Base-by-base conservation (phyloP, 163 green algal species). In the Scenedesmus sp. region DNA sequence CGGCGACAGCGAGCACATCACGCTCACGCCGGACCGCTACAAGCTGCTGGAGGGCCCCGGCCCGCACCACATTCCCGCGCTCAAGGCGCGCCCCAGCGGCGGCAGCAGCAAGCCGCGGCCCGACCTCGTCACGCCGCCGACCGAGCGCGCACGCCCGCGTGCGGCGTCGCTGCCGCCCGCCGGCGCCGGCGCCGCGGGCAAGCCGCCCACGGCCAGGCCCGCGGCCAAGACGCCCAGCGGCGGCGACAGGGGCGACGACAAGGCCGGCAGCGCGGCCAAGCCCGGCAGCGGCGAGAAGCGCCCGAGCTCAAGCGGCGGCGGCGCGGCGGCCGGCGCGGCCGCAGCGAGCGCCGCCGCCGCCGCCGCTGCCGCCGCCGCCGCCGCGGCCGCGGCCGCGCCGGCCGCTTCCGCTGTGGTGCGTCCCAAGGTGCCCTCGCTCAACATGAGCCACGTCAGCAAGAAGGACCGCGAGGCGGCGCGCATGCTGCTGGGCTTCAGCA, bases 381-480 rank as follows among this genome's bases (percentile, higher is more conserved):
- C 39, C 7, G 7, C 39, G 7, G 39, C 6, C 7, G 7, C 39
- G 39, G 39, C 39, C 39, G 39, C 39, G 39, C 39, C 39, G 39
- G 39, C 39, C 10, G 39, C 39, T 47, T 47, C 39, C 39, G 39
- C 39, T 47, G 39, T 3, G 7, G 39, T 26, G 1, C 42, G 56
- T 24, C 66, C 66, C 53, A 54, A 56, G 54, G 53, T 77, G n/a
- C 33, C 69, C 4, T 39, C 57, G n/a, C 39, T 77, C 36, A 77
- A 77, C 53, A 77, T 77, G 69, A 77, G 69, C 39, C 69, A 77
- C 29, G 69, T 77, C 18, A 77, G 69, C 69, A 77, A 77, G 69
- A 77, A 77, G 54, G 69, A 77, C n/a, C 24, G 69, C 9, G 69
- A 77, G 39, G 69, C 69, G 14, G 69, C 69, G 0, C 53, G 69